Percentiles rank a stretch among this genome's conserved stretches.
Evolutionary conservation across 192 early-diverging fungal species (phyloP).

Genomic region (Mortierella antarctica): DNA sequence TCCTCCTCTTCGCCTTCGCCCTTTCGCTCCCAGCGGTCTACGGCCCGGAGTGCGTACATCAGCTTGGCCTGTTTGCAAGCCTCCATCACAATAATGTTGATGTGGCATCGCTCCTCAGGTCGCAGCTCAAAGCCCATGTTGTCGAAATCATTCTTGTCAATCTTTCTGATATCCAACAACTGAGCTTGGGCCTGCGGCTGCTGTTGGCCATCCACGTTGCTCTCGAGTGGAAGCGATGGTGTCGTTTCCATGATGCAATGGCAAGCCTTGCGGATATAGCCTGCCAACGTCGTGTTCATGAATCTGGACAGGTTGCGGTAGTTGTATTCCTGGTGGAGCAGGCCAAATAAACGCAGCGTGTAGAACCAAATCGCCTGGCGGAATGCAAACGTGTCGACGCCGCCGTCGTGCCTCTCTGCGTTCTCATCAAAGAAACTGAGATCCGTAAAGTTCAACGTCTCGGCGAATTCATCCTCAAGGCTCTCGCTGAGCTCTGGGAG

Average conservation of each 20-base stretch:
- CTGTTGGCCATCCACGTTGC: conserved; percentile 5
- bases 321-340: conserved; percentile 65
- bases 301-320: conserved; percentile 59
- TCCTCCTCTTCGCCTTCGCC: conserved; percentile 24
- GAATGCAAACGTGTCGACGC: conserved; percentile 65
- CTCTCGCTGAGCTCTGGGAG: conserved; percentile 62
- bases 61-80: conserved; percentile 66
- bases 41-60: conserved; percentile 61
- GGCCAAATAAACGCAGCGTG: conserved; percentile 62
- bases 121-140: conserved; percentile 64
- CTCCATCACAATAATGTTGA: conserved; percentile 63
- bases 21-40: conserved; percentile 43
- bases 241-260: conserved; percentile 17
- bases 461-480: conserved; percentile 61
- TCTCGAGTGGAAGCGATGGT: not conserved
- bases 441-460: conserved; percentile 65
- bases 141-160: conserved; percentile 61
- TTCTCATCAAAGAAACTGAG: conserved; percentile 62
- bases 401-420: conserved; percentile 53
- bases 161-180: conserved; percentile 42
- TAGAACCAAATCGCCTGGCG: conserved; percentile 69
- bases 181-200: conserved; percentile 8
- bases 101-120: conserved; percentile 68
- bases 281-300: conserved; percentile 56
- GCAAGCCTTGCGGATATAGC: conserved; percentile 61